Evolutionary conservation across 179 eudicot species (phyloP).

Genomic region (Drosera spatulata): DNA sequence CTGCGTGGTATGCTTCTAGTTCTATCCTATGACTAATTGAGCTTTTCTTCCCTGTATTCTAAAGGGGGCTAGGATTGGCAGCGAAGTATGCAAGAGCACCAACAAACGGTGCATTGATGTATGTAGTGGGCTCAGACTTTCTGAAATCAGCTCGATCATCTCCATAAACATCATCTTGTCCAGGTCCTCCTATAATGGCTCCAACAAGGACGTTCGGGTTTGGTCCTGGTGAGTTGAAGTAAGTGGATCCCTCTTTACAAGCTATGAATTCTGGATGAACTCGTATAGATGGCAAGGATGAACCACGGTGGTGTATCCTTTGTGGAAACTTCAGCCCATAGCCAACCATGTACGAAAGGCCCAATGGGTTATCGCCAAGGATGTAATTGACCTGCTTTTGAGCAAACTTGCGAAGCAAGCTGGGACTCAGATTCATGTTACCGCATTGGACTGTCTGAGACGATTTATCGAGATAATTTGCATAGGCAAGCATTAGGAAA

Average conservation of each 20-base stretch:
- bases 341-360: conserved; percentile 94
- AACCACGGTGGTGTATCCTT: conserved; percentile 44
- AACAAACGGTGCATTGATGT: conserved; percentile 2
- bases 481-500: conserved; percentile 64
- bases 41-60: background rate
- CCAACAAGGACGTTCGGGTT: conserved; percentile 70
- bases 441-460: conserved; percentile 47
- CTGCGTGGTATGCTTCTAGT: conserved; percentile 2
- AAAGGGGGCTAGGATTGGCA: conserved; percentile 38
- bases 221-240: conserved; percentile 49
- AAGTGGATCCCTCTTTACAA: conserved; percentile 69
- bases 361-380: conserved; percentile 56
- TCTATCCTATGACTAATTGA: too few relatives aligned
- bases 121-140: conserved; percentile 19
- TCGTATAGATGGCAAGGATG: conserved; percentile 56
- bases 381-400: conserved; percentile 36
- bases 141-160: conserved; percentile 67
- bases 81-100: conserved; percentile 76
- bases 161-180: conserved; percentile 52
- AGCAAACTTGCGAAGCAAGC: conserved; percentile 45
- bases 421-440: conserved; percentile 27
- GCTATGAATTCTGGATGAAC: conserved; percentile 47
- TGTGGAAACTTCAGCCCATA: conserved; percentile 37
- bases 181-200: conserved; percentile 89
- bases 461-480: conserved; percentile 52